Conservation (phyloP, 169 alveolate species). For the Cyclospora cayetanensis region DNA sequence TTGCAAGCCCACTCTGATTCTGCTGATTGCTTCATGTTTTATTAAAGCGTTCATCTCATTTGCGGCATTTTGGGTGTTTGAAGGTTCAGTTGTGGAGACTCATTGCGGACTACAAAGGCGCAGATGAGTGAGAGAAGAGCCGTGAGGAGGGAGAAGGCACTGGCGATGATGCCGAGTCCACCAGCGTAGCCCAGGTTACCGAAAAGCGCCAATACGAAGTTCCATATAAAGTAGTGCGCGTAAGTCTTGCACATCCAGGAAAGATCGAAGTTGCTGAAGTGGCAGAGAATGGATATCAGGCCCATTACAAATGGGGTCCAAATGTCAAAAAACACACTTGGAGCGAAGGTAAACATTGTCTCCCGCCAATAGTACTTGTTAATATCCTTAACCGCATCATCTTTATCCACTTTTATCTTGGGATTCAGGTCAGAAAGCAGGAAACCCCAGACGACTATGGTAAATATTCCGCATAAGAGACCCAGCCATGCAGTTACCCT, state of each 20-base stretch:
- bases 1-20: too few species aligned
- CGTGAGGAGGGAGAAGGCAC: slow-evolving; percentile 62
- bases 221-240: slow-evolving; percentile 62
- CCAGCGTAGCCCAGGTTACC: slow-evolving; percentile 73
- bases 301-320: slow-evolving; percentile 71
- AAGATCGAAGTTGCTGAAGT: slow-evolving; percentile 17
- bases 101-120: neutral
- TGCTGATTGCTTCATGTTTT: too few species aligned
- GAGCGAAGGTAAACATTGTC: slow-evolving; percentile 59
- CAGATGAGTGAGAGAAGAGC: slow-evolving; percentile 61
- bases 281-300: slow-evolving; percentile 54
- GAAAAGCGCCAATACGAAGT: slow-evolving; percentile 59
- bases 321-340: slow-evolving; percentile 54
- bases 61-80: neutral
- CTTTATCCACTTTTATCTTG: neutral
- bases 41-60: neutral
- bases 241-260: slow-evolving; percentile 38
- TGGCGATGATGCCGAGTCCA: slow-evolving; percentile 67
- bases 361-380: slow-evolving; percentile 43
- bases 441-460: slow-evolving; percentile 58
- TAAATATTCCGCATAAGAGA: slow-evolving; percentile 45
- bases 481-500: slow-evolving; percentile 67
- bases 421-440: slow-evolving; percentile 3
- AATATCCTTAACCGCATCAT: neutral
- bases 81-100: slow-evolving; percentile 3